Evolutionary conservation across 1,284 basidiomycete genomes (phyloP), one percentile per base, ranked within the genome.

Genomic region (Cryptococcus sp.): DNA sequence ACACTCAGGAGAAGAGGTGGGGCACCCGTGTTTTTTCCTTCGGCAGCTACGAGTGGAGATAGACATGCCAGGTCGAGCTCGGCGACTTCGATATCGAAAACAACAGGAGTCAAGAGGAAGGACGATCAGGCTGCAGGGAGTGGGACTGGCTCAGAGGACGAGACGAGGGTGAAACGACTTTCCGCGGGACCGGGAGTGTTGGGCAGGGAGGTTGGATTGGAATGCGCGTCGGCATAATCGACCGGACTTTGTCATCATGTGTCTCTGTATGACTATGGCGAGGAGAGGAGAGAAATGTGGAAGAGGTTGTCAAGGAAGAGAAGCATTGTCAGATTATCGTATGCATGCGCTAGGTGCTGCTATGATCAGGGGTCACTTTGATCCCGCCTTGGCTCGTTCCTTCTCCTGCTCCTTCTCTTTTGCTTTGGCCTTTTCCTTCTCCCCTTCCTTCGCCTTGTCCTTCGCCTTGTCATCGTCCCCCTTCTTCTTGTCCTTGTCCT

Each of bases 1-100:
- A 41, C 48, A 16, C 39, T 56, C 2, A 54, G 67, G 32, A 51
- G 66, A 40, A 53, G 46, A 1, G 38, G 66, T 12, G 60, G 65
- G 10, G 60, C 57, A 11, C 62, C 66, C 1, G 58, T 64, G 7
- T 68, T 69, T 52, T 71, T 71, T 56, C 56, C 60, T 34, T 66
- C 64, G 18, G 37, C 52, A 9, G 19, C 34, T 34, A 22, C 42
- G 46, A 18, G 10, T 14, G 37, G 25, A 14, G 43, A 38, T 4
- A 38, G 51, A 26, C 57, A 58, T 18, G 35, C 14, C 12, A 43
- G 58, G 31, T 51, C 49, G 5, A 48, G n/a, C 14, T 38, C 40
- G 43, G 39, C 10, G 22, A 40, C 5, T 16, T 37, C 26, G 21
- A 19, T 6, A 11, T 24, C 18, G 16, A 31, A 7, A 45, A 45